Evolutionary conservation across 2,329 filamentous ascomycete species (phyloP).

Genomic region (Sporothrix humicola): DNA sequence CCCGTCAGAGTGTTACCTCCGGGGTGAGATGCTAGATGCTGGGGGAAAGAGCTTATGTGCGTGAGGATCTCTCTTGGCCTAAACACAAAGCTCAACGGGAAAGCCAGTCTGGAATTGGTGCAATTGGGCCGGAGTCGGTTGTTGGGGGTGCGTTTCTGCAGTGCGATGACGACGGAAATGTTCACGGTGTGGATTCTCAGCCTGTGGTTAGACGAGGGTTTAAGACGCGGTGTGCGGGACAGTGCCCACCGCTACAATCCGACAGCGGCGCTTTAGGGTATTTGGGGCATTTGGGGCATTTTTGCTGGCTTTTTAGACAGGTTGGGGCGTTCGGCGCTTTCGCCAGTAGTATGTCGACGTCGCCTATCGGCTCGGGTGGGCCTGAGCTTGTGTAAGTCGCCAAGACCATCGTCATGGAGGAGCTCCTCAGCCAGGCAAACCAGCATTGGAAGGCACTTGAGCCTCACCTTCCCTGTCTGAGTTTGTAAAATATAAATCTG

Average conservation of each 20-base stretch:
- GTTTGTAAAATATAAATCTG: background rate
- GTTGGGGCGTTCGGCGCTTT: background rate
- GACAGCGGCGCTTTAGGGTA: background rate
- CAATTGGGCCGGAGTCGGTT: constrained; percentile 3
- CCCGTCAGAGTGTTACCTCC: background rate
- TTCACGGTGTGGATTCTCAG: background rate
- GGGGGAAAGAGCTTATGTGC: background rate
- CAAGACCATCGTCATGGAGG: constrained; percentile 13
- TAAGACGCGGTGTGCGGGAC: constrained; percentile 5
- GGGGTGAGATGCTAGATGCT: background rate
- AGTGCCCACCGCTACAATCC: background rate
- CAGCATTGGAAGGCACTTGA: background rate
- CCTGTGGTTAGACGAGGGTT: background rate
- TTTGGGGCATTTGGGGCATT: background rate
- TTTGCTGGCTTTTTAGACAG: too few species aligned
- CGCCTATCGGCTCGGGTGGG: background rate
- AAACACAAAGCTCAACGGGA: background rate
- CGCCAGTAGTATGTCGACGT: background rate
- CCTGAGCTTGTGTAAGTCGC: background rate
- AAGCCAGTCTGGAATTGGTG: background rate
- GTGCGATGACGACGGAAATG: constrained; percentile 10
- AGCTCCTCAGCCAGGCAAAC: background rate
- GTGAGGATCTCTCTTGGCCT: too few species aligned
- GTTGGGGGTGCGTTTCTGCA: constrained; percentile 16
- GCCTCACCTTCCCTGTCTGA: background rate